These are phyloP conservation scores for Cyclospora cayetanensis DNA, from an alignment of 169 alveolate genomes.

Conservation along the genomic window DNA sequence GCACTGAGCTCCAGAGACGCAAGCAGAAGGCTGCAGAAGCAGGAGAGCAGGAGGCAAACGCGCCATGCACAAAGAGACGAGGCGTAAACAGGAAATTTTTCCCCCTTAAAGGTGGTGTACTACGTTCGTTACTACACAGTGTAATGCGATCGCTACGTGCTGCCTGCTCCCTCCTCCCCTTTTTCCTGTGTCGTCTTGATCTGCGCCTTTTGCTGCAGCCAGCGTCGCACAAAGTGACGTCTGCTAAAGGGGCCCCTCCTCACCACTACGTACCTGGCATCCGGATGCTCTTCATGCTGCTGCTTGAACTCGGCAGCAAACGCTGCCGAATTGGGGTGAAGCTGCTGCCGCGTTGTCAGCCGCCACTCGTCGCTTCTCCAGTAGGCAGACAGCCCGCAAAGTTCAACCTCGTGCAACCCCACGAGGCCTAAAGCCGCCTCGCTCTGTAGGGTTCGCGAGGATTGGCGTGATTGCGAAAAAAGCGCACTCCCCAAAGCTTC, in stretches of 20 bases:
- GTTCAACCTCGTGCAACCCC: not conserved
- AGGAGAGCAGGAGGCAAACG: too few species aligned
- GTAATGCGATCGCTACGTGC: not conserved
- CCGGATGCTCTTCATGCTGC: constrained; percentile 31
- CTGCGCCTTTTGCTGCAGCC: not conserved
- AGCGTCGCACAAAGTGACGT: not conserved
- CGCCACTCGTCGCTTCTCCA: constrained; percentile 17
- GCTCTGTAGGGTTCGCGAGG: not conserved
- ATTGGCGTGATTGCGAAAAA: too few species aligned
- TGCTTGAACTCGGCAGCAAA: constrained; percentile 51
- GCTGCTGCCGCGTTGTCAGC: constrained; percentile 35
- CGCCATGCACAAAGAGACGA: too few species aligned
- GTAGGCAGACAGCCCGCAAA: not conserved
- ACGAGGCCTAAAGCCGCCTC: not conserved
- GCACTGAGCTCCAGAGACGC: too few species aligned
- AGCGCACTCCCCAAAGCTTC: too few species aligned
- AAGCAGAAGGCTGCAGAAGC: too few species aligned
- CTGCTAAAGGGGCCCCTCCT: not conserved
- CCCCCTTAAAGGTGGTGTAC: too few species aligned
- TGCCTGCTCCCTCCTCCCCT: too few species aligned
- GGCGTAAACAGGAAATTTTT: too few species aligned
- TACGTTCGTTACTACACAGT: not conserved
- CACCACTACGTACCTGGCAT: not conserved
- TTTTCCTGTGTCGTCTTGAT: not conserved
- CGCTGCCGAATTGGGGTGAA: not conserved